A percentile compares a stretch with the other conserved stretches of the same genome.
phyloP scores from a whole-genome alignment of 2,329 filamentous ascomycete genomes.

The Westerdykella aurantiaca region DNA sequence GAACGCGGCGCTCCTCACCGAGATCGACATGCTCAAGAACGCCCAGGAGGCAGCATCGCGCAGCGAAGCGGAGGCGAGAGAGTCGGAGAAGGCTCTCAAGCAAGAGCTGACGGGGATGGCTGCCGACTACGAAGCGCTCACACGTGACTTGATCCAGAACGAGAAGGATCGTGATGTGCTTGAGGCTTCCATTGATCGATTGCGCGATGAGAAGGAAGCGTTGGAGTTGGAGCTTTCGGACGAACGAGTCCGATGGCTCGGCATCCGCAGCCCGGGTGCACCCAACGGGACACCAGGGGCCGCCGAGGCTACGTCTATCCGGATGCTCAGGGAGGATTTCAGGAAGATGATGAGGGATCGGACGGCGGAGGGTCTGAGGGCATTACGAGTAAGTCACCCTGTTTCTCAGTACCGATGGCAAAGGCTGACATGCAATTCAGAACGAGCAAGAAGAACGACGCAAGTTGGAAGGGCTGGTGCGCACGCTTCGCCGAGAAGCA shows the following conservation, averaged over 20 bases:
- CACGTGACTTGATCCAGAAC: slow-evolving; percentile 62
- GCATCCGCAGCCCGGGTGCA: slow-evolving; percentile 50
- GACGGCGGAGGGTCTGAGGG: slow-evolving; percentile 59
- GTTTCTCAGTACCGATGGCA: not conserved
- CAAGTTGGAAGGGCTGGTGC: slow-evolving; percentile 58
- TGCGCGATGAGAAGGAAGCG: slow-evolving; percentile 58
- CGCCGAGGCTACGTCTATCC: slow-evolving; percentile 58
- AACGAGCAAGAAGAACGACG: slow-evolving; percentile 66
- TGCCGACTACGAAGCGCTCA: slow-evolving; percentile 64
- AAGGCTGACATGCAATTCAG: slow-evolving; percentile 39
- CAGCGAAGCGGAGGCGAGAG: slow-evolving; percentile 31
- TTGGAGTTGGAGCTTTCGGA: slow-evolving; percentile 61
- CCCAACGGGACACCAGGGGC: slow-evolving; percentile 11
- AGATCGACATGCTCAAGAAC: slow-evolving; percentile 41
- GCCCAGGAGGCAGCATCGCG: slow-evolving; percentile 32
- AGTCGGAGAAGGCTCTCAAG: slow-evolving; percentile 49
- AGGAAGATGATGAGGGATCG: slow-evolving; percentile 77
- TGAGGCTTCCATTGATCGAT: slow-evolving; percentile 57
- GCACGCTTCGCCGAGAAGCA: slow-evolving; percentile 46
- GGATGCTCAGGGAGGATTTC: slow-evolving; percentile 67
- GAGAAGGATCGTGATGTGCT: slow-evolving; percentile 64
- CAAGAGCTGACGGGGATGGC: slow-evolving; percentile 62
- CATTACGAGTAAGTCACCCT: slow-evolving; percentile 54
- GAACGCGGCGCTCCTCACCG: slow-evolving; percentile 39
- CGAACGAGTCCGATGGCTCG: slow-evolving; percentile 62